Percentiles rank a stretch among this genome's conserved stretches.
phyloP scores from a whole-genome alignment of 305 asterid genomes.

The Solanum hybrid region DNA sequence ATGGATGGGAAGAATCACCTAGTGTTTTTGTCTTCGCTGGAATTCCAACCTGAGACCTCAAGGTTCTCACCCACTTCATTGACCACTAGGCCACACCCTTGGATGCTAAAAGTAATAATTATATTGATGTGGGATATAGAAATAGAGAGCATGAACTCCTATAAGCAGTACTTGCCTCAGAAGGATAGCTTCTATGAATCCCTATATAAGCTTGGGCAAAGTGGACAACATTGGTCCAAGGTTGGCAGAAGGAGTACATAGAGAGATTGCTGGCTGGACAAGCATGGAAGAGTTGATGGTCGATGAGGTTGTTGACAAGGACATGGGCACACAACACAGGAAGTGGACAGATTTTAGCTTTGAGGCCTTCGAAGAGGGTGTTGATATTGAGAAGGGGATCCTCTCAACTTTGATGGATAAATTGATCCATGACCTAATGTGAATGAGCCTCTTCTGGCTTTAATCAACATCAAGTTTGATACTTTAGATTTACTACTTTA shows the following conservation, averaged over 20 bases:
- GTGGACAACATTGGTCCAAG: conserved; percentile 23
- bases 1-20: not conserved
- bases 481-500: not conserved
- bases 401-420: conserved; percentile 59
- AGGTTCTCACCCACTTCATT: not conserved
- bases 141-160: not conserved
- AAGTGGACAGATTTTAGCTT: conserved; percentile 72
- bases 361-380: conserved; percentile 71
- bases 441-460: not conserved
- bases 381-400: conserved; percentile 58
- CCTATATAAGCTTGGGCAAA: conserved; percentile 36
- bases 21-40: not conserved
- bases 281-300: conserved; percentile 63
- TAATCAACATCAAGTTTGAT: not conserved
- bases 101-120: not conserved
- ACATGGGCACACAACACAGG: conserved; percentile 68
- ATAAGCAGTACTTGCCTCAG: not conserved
- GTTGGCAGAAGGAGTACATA: conserved; percentile 61
- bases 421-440: conserved; percentile 44
- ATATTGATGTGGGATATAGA: not conserved
- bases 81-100: not conserved
- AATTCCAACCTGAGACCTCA: not conserved
- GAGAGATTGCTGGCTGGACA: conserved; percentile 61
- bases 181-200: not conserved
- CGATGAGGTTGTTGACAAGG: conserved; percentile 84